These are phyloP conservation scores for Fusarium illudens DNA, from an alignment of 2,329 filamentous ascomycete species.

Conservation along the genomic window DNA sequence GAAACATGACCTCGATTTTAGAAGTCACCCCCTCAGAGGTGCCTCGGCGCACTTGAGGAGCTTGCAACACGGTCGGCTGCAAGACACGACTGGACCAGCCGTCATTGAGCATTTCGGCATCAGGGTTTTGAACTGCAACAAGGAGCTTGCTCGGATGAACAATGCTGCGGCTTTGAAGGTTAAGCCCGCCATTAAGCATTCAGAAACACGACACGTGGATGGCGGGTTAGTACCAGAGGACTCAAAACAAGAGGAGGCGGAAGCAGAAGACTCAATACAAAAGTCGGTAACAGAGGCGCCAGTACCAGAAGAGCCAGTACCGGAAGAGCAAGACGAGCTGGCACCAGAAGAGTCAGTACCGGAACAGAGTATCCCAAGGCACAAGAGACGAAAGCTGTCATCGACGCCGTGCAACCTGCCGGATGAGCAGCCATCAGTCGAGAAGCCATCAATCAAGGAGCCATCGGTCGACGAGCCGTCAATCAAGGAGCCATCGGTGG, in stretches of 20 bases:
- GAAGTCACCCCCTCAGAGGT: neutral
- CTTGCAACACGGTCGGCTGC: neutral
- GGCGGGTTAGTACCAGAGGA: neutral
- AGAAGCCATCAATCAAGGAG: neutral
- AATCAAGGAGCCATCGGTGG: neutral
- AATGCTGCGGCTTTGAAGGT: neutral
- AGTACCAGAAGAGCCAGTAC: neutral
- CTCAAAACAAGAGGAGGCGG: neutral
- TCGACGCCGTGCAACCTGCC: neutral
- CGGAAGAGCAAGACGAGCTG: too few relatives aligned
- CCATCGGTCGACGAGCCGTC: neutral
- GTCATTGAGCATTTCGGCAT: constrained; percentile 6
- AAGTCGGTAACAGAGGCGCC: neutral
- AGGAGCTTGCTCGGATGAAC: neutral
- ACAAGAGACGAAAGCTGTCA: neutral
- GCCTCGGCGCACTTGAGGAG: constrained; percentile 5
- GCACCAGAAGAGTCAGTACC: neutral
- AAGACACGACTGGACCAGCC: neutral
- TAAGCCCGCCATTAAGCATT: neutral
- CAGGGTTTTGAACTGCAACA: constrained; percentile 7
- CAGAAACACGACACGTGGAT: neutral
- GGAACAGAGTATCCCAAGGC: neutral
- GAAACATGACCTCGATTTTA: constrained; percentile 3
- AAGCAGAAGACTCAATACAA: neutral
- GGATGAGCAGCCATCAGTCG: neutral